These are phyloP conservation scores for Flaveria trinervia DNA, from an alignment of 129 eudicot genomes.

Conservation along the genomic window DNA sequence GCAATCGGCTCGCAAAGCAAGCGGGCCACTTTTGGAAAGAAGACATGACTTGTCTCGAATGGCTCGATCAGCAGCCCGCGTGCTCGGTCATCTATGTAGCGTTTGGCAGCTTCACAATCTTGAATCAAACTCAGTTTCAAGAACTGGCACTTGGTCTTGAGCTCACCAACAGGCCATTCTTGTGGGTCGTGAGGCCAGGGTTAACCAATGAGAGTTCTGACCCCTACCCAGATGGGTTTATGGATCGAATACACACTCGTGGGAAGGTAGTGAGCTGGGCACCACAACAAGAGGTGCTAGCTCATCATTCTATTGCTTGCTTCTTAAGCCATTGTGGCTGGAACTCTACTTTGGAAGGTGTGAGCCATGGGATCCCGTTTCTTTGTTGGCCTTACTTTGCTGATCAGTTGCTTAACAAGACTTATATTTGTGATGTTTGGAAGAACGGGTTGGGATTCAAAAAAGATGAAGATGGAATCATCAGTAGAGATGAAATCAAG, in stretches of 20 bases:
- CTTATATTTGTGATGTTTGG: constrained; percentile 8
- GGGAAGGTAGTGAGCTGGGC: constrained; percentile 62
- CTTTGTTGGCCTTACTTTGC: constrained; percentile 11
- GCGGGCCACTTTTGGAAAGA: constrained; percentile 46
- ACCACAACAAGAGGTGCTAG: constrained; percentile 51
- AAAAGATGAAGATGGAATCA: neutral
- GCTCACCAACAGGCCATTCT: constrained; percentile 43
- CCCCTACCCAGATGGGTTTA: constrained; percentile 15
- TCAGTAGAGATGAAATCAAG: constrained; percentile 15
- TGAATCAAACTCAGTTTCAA: constrained; percentile 7
- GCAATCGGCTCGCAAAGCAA: constrained; percentile 25
- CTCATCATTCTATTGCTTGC: neutral
- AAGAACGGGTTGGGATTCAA: neutral
- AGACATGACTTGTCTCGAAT: constrained; percentile 45
- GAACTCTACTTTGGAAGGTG: constrained; percentile 11
- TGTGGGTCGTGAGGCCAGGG: constrained; percentile 53
- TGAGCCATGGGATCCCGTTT: neutral
- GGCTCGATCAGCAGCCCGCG: constrained; percentile 57
- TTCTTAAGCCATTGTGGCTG: constrained; percentile 13
- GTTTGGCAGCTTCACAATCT: constrained; percentile 9
- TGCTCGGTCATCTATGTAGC: constrained; percentile 13
- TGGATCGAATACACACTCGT: constrained; percentile 4
- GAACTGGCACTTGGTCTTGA: constrained; percentile 13
- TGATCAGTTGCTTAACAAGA: constrained; percentile 7
- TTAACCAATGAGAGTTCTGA: neutral